phyloP scores from a whole-genome alignment of 164 flowering plant species.

The Magnolia officinalis region DNA sequence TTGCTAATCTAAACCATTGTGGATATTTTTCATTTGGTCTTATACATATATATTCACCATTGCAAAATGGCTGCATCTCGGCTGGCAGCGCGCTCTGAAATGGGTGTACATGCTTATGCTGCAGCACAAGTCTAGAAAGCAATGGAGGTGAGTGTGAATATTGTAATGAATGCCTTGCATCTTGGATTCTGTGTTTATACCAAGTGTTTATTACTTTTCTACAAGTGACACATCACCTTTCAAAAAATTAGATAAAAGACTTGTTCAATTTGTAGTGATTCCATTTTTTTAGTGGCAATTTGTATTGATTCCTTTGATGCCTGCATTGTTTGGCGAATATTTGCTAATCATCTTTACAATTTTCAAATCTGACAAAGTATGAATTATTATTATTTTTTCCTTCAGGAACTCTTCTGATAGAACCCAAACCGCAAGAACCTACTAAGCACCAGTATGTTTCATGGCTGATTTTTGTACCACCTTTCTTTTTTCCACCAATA shows the following conservation, averaged over 20 bases:
- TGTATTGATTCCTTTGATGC: no score
- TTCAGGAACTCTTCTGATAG: slow-evolving; percentile 82
- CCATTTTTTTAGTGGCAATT: no score
- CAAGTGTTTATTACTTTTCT: neutral
- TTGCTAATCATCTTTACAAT: no score
- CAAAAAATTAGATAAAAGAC: no score
- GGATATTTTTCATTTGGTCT: no score
- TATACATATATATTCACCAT: no score
- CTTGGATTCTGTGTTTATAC: neutral
- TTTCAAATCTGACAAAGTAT: neutral
- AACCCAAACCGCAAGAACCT: slow-evolving; percentile 99
- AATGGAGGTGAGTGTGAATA: slow-evolving; percentile 62
- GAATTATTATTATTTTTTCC: neutral
- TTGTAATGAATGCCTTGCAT: neutral
- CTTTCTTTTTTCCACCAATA: neutral
- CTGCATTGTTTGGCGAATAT: no score
- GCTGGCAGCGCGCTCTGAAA: no score
- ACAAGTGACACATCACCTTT: slow-evolving; percentile 96
- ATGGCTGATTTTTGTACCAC: neutral
- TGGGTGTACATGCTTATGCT: slow-evolving; percentile 86
- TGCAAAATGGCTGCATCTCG: no score
- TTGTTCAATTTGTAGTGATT: no score
- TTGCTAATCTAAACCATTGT: no score
- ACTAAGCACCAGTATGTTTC: slow-evolving; percentile 88
- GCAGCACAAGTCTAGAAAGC: slow-evolving; percentile 99